Evolutionary conservation across 2,329 filamentous ascomycete species (phyloP).

Genomic region (Cercospora janseana): DNA sequence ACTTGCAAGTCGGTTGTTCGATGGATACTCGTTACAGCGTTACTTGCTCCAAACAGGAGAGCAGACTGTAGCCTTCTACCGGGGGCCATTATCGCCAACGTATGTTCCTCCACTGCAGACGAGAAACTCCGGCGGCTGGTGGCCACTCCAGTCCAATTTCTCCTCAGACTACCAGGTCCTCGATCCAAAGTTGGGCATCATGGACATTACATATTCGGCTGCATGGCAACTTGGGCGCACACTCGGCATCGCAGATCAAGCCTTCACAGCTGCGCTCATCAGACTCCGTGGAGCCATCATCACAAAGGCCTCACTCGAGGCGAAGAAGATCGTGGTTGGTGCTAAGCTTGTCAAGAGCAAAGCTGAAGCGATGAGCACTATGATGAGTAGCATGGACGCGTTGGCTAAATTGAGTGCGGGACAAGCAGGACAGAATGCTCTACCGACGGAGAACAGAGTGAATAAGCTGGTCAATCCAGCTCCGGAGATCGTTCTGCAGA

Average conservation of each 20-base stretch:
- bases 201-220: not conserved
- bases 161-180: not conserved
- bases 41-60: not conserved
- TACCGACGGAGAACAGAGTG: not conserved
- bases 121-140: not conserved
- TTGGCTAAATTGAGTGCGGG: not conserved
- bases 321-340: not conserved
- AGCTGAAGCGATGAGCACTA: not conserved
- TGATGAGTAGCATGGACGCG: not conserved
- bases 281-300: not conserved
- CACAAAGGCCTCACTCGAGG: not conserved
- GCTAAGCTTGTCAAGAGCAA: not conserved
- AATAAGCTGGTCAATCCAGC: not conserved
- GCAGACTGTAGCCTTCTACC: not conserved
- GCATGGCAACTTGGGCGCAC: not conserved
- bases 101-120: not conserved
- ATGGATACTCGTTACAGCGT: conserved; percentile 8
- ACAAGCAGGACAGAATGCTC: not conserved
- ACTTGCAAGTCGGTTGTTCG: not conserved
- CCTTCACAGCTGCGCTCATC: not conserved
- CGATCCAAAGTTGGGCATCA: not conserved
- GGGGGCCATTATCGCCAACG: not conserved
- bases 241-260: not conserved
- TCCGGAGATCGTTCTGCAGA: not conserved
- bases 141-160: not conserved